Evolutionary conservation across 2,329 filamentous ascomycete species (phyloP).

Genomic region (Penicillium capsulatum): DNA sequence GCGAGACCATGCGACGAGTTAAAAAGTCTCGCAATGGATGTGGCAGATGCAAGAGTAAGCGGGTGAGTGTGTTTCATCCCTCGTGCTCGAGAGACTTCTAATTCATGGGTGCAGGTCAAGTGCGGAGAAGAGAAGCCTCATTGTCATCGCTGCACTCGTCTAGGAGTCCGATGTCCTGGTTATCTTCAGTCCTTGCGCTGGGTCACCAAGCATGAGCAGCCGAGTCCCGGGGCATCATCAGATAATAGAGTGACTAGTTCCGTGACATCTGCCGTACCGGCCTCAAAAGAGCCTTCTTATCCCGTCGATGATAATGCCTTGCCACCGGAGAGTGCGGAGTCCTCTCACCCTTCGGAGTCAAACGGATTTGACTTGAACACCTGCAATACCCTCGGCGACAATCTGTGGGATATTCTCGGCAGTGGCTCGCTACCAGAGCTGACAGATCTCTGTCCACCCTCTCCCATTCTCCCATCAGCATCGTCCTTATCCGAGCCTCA

Average conservation of each 20-base stretch:
- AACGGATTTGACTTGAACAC: conserved; percentile 16
- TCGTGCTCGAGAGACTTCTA: no score
- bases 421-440: conserved; percentile 31
- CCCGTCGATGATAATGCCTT: conserved; percentile 3
- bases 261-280: conserved; percentile 12
- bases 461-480: conserved; percentile 17
- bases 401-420: conserved; percentile 31
- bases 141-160: conserved; percentile 36
- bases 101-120: no score
- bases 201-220: conserved; percentile 34
- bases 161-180: conserved; percentile 37
- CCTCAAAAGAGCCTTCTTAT: conserved; percentile 9
- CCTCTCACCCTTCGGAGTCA: conserved; percentile 4
- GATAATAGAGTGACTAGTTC: conserved; percentile 13
- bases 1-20: conserved; percentile 41
- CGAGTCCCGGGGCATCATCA: conserved; percentile 15
- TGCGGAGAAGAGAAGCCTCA: conserved; percentile 40
- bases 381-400: conserved; percentile 24
- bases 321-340: conserved; percentile 5
- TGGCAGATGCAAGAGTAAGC: conserved; percentile 41
- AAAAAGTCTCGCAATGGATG: conserved; percentile 43
- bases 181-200: conserved; percentile 38
- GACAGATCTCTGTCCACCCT: conserved; percentile 28
- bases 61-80: conserved; percentile 22
- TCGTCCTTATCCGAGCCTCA: conserved; percentile 14